These are phyloP conservation scores for Colletotrichum cereale DNA, from an alignment of 2,329 filamentous ascomycete genomes.

Conservation along the genomic window DNA sequence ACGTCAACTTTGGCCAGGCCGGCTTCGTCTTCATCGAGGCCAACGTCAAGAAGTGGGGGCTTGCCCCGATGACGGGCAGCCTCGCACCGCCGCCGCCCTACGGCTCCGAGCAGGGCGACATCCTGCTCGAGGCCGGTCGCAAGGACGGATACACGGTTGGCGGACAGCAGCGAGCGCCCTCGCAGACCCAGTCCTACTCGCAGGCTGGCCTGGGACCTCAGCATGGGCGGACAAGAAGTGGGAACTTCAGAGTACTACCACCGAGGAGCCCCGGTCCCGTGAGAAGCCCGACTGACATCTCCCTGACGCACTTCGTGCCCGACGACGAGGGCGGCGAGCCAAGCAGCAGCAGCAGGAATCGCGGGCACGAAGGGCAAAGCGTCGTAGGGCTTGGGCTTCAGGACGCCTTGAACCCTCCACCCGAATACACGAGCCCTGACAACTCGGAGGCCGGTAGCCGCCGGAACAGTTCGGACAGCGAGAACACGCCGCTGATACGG, in stretches of 20 bases:
- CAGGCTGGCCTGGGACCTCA: slow-evolving; percentile 60
- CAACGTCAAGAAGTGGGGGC: slow-evolving; percentile 99
- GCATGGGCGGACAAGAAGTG: slow-evolving; percentile 81
- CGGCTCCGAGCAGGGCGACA: slow-evolving; percentile 96
- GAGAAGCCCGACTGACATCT: slow-evolving; percentile 95
- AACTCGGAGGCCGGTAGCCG: slow-evolving; percentile 69
- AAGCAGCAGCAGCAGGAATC: slow-evolving; percentile 44
- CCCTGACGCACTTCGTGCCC: slow-evolving; percentile 84
- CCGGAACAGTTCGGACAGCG: slow-evolving; percentile 69
- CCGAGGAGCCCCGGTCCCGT: slow-evolving; percentile 90
- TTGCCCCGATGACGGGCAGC: slow-evolving; percentile 95
- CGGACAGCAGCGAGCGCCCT: slow-evolving; percentile 60
- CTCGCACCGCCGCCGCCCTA: slow-evolving; percentile 96
- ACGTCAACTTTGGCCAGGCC: slow-evolving; percentile 98
- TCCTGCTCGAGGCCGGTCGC: slow-evolving; percentile 87
- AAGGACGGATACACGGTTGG: slow-evolving; percentile 67
- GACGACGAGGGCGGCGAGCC: slow-evolving; percentile 79
- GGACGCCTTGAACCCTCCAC: slow-evolving; percentile 73
- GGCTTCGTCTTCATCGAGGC: slow-evolving; percentile 99
- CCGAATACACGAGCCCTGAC: slow-evolving; percentile 77
- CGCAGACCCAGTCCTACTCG: slow-evolving; percentile 54
- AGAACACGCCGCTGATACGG: slow-evolving; percentile 65
- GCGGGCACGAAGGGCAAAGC: slow-evolving; percentile 47
- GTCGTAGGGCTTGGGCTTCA: slow-evolving; percentile 61
- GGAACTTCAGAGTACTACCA: slow-evolving; percentile 80